phyloP scores from a whole-genome alignment of 257 asterid genomes.

The Fraxinus quadrangulata region DNA sequence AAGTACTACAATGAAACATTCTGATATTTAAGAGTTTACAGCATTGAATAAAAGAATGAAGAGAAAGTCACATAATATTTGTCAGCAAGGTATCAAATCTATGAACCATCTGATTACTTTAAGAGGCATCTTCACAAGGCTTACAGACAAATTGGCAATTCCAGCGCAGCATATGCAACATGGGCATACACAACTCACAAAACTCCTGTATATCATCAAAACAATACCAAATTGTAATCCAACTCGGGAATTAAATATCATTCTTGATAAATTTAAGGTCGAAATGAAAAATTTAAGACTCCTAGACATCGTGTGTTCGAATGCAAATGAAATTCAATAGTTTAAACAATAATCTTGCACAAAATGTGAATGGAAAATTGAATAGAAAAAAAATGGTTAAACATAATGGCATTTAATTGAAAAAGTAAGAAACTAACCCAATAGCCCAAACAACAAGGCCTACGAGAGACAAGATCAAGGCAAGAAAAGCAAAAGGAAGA shows the following conservation, averaged over 20 bases:
- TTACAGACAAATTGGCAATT: constrained; percentile 42
- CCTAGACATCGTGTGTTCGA: too few species aligned
- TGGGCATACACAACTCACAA: constrained; percentile 50
- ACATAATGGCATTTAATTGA: background rate
- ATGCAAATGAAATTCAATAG: too few species aligned
- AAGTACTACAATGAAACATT: too few species aligned
- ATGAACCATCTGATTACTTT: constrained; percentile 46
- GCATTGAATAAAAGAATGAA: too few species aligned
- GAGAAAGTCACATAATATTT: background rate
- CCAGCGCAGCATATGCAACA: constrained; percentile 62
- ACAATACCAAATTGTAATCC: background rate
- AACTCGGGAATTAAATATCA: background rate
- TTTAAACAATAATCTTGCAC: too few species aligned
- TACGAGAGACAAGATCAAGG: constrained; percentile 47
- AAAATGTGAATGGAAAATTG: background rate
- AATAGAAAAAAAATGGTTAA: too few species aligned
- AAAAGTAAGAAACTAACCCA: constrained; percentile 36
- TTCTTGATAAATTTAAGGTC: background rate
- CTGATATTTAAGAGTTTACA: too few species aligned
- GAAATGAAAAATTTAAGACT: too few species aligned
- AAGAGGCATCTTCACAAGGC: constrained; percentile 49
- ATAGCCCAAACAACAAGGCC: constrained; percentile 57
- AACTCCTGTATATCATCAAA: constrained; percentile 28
- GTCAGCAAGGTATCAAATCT: constrained; percentile 56
- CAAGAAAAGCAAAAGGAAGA: constrained; percentile 54